Percentiles rank a stretch among this genome's conserved stretches.
phyloP scores from a whole-genome alignment of 768 basidiomycete genomes.

The Tricholoma saponaceum region DNA sequence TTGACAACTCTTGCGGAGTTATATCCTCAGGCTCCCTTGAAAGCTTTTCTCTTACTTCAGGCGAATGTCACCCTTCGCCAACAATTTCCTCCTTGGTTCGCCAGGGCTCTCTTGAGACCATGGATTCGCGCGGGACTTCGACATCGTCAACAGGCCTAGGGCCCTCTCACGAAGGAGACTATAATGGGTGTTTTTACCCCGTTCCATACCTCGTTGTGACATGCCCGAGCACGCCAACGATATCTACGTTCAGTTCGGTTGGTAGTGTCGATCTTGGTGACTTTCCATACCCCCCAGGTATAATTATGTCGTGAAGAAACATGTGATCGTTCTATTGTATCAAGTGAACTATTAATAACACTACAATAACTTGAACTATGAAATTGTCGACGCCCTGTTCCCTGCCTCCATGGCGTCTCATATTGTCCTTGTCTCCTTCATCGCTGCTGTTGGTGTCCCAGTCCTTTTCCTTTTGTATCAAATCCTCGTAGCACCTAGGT shows the following conservation, averaged over 20 bases:
- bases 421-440: slow-evolving; percentile 6
- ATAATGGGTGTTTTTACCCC: slow-evolving; percentile 1
- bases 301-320: not conserved
- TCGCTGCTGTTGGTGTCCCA: slow-evolving; percentile 1
- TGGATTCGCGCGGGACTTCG: slow-evolving; percentile 8
- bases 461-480: slow-evolving; percentile 25
- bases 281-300: slow-evolving; percentile 40
- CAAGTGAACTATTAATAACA: too few species aligned
- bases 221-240: slow-evolving; percentile 29
- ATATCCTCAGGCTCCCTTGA: not conserved
- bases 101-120: slow-evolving; percentile 6
- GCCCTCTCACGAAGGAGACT: slow-evolving; percentile 5
- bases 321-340: not conserved
- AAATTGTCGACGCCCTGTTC: not conserved
- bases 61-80: not conserved
- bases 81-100: slow-evolving; percentile 4
- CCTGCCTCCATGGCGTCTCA: slow-evolving; percentile 8
- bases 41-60: not conserved
- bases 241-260: slow-evolving; percentile 28
- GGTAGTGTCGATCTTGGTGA: slow-evolving; percentile 40
- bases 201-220: slow-evolving; percentile 30
- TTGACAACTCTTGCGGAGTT: not conserved
- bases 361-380: not conserved
- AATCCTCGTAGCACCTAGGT: slow-evolving; percentile 27
- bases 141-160: too few species aligned